phyloP scores from a whole-genome alignment of 2,329 filamentous ascomycete genomes.

The Phaeophleospora eucalypticola region DNA sequence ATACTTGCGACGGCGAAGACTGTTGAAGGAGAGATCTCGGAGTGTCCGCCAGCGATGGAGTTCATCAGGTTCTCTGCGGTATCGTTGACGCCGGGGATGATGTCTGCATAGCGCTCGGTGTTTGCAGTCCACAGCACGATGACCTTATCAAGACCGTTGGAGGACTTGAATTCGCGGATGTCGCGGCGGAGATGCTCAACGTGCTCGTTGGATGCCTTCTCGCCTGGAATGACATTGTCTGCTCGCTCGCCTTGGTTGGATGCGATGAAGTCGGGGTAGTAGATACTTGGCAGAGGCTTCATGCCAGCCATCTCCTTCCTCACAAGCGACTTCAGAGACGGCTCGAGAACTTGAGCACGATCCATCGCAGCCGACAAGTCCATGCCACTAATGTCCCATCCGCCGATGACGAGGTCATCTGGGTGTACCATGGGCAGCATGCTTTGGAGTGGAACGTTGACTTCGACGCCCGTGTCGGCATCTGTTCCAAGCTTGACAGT shows the following conservation, averaged over 20 bases:
- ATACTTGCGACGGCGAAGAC: constrained; percentile 94
- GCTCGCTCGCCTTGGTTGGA: constrained; percentile 96
- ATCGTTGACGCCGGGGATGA: constrained; percentile 87
- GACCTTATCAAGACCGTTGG: constrained; percentile 84
- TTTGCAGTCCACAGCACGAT: constrained; percentile 99
- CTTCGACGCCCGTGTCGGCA: constrained; percentile 74
- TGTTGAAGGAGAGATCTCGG: constrained; percentile 90
- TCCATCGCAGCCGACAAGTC: constrained; percentile 92
- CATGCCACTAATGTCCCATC: constrained; percentile 95
- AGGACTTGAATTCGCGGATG: constrained; percentile 87
- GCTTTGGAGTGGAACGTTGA: constrained; percentile 94
- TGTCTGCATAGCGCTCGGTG: constrained; percentile 91
- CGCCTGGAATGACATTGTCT: constrained; percentile 80
- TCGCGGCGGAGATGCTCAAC: constrained; percentile 91
- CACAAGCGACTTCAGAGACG: constrained; percentile 83
- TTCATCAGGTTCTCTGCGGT: constrained; percentile 90
- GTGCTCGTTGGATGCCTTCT: constrained; percentile 79
- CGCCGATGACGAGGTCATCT: constrained; percentile 89
- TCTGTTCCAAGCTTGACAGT: constrained; percentile 95
- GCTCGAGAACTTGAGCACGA: constrained; percentile 89
- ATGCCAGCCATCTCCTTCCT: constrained; percentile 89
- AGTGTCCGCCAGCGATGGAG: constrained; percentile 79
- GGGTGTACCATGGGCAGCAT: constrained; percentile 87
- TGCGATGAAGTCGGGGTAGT: constrained; percentile 99
- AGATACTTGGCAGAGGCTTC: constrained; percentile 87